These are phyloP conservation scores for Amanita fuliginea DNA, from an alignment of 768 basidiomycete species.

Conservation along the genomic window DNA sequence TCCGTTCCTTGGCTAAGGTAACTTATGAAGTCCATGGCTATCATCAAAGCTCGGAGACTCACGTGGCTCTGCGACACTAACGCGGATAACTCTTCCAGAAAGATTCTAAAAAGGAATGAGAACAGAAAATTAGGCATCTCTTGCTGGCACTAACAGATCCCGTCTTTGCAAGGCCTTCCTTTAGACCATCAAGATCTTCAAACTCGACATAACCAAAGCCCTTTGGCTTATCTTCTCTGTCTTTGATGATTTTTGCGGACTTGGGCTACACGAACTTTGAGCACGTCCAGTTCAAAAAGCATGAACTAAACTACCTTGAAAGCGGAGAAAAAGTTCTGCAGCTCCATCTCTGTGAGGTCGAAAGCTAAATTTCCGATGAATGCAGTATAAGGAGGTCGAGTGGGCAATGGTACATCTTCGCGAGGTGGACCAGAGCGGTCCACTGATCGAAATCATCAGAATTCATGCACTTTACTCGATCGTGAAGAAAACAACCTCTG, in stretches of 20 bases:
- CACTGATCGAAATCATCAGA: background rate
- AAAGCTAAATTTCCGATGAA: slow-evolving; percentile 94
- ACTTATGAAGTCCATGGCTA: slow-evolving; percentile 7
- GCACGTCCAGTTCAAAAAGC: background rate
- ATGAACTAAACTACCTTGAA: slow-evolving; percentile 34
- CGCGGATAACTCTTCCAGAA: slow-evolving; percentile 71
- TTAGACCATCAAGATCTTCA: slow-evolving; percentile 72
- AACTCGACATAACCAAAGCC: slow-evolving; percentile 99
- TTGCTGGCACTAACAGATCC: slow-evolving; percentile 43
- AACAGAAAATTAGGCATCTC: background rate
- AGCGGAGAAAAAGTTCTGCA: slow-evolving; percentile 70
- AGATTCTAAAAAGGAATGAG: slow-evolving; percentile 35
- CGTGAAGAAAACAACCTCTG: slow-evolving; percentile 15
- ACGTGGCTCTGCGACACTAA: slow-evolving; percentile 97
- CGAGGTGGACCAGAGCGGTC: slow-evolving; percentile 37
- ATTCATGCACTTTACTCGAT: background rate
- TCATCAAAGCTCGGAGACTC: slow-evolving; percentile 25
- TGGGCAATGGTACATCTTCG: slow-evolving; percentile 94
- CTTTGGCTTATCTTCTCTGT: slow-evolving; percentile 89
- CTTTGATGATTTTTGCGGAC: slow-evolving; percentile 87
- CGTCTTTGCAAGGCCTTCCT: slow-evolving; percentile 66
- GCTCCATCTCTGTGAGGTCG: slow-evolving; percentile 76
- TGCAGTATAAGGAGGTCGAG: slow-evolving; percentile 90
- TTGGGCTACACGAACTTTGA: slow-evolving; percentile 39
- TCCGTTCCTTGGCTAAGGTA: slow-evolving; percentile 62